A percentile compares a stretch with the other conserved stretches of the same genome.
These are phyloP conservation scores for Solanum rostratum DNA, from an alignment of 257 asterid species.

Conservation along the genomic window DNA sequence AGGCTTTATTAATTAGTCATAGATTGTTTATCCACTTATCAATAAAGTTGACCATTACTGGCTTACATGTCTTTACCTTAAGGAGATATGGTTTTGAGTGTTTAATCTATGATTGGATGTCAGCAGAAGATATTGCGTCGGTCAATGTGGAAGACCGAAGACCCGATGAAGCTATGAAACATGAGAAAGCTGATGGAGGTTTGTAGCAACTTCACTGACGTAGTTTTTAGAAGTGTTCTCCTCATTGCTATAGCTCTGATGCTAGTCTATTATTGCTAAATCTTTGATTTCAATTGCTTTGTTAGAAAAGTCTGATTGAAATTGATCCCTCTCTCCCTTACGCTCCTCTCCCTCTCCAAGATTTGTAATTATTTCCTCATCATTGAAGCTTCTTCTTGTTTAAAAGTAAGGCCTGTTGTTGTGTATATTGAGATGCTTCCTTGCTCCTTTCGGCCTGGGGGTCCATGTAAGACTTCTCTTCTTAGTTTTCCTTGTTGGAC, in stretches of 20 bases:
- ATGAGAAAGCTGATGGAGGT: conserved; percentile 10
- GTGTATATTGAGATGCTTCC: background rate
- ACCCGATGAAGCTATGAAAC: conserved; percentile 1
- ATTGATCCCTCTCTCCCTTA: background rate
- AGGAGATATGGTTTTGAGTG: background rate
- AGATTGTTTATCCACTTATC: background rate
- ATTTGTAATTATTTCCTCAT: background rate
- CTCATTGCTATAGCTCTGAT: background rate
- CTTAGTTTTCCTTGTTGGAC: background rate
- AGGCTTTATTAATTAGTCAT: background rate
- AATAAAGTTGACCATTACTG: background rate
- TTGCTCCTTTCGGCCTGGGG: background rate
- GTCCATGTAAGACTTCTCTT: background rate
- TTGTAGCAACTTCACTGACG: background rate
- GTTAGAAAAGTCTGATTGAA: background rate
- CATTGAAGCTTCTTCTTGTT: background rate
- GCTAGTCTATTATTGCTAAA: background rate
- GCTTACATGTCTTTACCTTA: background rate
- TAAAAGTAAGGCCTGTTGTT: background rate
- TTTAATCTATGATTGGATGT: background rate
- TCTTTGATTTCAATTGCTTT: background rate
- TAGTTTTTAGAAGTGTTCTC: background rate
- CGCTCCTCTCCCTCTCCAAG: background rate
- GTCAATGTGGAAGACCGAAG: conserved; percentile 4
- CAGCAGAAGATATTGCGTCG: conserved; percentile 12